Conservation (phyloP, 2,329 filamentous ascomycete genomes). For the Neocatenulostroma microsporum region DNA sequence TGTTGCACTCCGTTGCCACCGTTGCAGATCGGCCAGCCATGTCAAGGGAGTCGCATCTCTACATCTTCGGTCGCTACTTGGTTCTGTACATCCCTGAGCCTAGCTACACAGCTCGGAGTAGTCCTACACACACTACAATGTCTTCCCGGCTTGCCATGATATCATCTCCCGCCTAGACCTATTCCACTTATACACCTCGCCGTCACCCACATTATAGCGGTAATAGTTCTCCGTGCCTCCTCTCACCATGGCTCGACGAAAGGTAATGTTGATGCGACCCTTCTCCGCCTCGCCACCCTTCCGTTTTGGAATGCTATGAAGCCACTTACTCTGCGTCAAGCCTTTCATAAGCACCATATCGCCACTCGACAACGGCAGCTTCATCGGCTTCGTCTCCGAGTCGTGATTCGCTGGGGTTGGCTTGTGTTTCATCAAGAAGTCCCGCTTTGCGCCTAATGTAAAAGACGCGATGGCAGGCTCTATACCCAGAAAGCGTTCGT, state of each 20-base stretch:
- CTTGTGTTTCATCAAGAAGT: conserved; percentile 76
- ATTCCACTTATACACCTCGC: conserved; percentile 63
- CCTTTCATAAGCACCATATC: conserved; percentile 77
- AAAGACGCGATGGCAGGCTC: conserved; percentile 68
- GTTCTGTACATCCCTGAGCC: no score
- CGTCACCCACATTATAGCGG: conserved; percentile 69
- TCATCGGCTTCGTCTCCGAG: conserved; percentile 37
- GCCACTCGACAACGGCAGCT: conserved; percentile 53
- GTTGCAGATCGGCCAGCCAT: no score
- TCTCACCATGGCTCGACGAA: conserved; percentile 61
- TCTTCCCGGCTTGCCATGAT: no score
- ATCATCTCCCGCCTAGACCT: conserved; percentile 45
- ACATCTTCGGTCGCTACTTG: no score
- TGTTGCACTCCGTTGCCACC: no score
- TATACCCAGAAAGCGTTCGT: conserved; percentile 65
- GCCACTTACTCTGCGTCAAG: conserved; percentile 65
- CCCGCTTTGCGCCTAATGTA: conserved; percentile 61
- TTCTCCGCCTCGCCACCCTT: conserved; percentile 54
- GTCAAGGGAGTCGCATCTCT: no score
- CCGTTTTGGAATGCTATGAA: conserved; percentile 71
- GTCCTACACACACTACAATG: no score
- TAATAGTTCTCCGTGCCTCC: conserved; percentile 77
- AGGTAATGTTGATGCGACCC: conserved; percentile 68
- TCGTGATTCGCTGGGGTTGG: conserved; percentile 37
- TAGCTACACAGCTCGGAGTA: no score